phyloP scores from a whole-genome alignment of 2,329 filamentous ascomycete species.

The Aureobasidium lini region DNA sequence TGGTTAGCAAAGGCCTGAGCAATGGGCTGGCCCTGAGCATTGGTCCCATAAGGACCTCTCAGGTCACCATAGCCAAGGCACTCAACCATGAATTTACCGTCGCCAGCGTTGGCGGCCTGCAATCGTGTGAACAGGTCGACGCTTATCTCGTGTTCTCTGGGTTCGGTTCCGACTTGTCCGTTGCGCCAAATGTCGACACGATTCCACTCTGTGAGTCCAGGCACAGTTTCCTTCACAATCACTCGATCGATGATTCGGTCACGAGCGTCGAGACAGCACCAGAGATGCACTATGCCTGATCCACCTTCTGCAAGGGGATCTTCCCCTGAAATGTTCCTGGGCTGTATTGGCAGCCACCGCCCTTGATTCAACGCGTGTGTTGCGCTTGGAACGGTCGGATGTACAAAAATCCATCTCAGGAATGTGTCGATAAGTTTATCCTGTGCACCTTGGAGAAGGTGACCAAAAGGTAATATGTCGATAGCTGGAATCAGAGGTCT shows the following conservation, averaged over 20 bases:
- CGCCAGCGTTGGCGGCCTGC: not conserved
- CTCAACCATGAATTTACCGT: not conserved
- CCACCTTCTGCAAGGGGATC: not conserved
- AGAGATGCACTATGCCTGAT: not conserved
- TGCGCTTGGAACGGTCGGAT: not conserved
- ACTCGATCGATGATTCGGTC: not conserved
- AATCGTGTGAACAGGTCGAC: not conserved
- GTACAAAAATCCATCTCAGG: not conserved
- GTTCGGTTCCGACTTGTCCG: not conserved
- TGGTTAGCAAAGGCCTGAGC: not conserved
- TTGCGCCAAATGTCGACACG: not conserved
- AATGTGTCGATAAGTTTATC: not conserved
- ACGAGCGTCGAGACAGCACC: not conserved
- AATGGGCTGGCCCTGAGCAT: no score
- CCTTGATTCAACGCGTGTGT: not conserved
- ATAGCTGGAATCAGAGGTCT: not conserved
- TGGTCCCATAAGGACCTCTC: not conserved
- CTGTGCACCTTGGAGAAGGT: not conserved
- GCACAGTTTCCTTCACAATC: not conserved
- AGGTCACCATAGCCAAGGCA: not conserved
- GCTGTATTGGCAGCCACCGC: not conserved
- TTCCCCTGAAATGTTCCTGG: not conserved
- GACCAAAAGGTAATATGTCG: not conserved
- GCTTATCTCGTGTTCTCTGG: not conserved
- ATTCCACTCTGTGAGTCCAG: not conserved